Evolutionary conservation across 2,329 filamentous ascomycete species (phyloP).

Genomic region (Aplosporella prunicola): DNA sequence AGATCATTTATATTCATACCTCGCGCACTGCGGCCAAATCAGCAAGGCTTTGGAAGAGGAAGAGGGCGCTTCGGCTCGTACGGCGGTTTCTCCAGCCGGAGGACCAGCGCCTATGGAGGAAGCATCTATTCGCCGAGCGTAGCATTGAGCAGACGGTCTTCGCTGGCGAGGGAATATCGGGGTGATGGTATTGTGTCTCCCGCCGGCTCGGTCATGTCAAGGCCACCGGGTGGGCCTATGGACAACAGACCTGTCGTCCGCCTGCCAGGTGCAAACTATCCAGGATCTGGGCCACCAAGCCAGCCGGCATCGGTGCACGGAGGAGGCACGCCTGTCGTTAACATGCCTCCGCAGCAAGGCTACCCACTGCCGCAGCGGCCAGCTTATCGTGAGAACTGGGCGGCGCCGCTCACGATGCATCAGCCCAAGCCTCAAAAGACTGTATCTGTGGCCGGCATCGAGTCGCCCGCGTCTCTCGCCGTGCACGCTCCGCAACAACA

Average conservation of each 20-base stretch:
- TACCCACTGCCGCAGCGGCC: slow-evolving; percentile 47
- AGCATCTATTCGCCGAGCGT: slow-evolving; percentile 80
- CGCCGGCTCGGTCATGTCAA: slow-evolving; percentile 65
- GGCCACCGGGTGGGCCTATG: slow-evolving; percentile 48
- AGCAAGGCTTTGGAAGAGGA: slow-evolving; percentile 60
- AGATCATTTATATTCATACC: slow-evolving; percentile 98
- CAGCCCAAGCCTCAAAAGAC: slow-evolving; percentile 92
- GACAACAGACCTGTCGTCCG: slow-evolving; percentile 71
- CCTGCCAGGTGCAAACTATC: slow-evolving; percentile 46
- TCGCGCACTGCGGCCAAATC: slow-evolving; percentile 82
- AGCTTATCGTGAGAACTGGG: slow-evolving; percentile 50
- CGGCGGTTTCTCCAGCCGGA: slow-evolving; percentile 59
- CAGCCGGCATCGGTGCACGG: slow-evolving; percentile 16
- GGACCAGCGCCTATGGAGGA: slow-evolving; percentile 74
- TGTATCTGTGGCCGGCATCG: slow-evolving; percentile 86
- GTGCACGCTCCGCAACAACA: slow-evolving; percentile 53
- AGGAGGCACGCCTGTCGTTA: slow-evolving; percentile 38
- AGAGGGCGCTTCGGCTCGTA: slow-evolving; percentile 62
- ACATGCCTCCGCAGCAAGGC: slow-evolving; percentile 43
- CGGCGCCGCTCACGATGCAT: slow-evolving; percentile 65
- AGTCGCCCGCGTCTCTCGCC: slow-evolving; percentile 60
- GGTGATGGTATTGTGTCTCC: slow-evolving; percentile 73
- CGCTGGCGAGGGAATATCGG: slow-evolving; percentile 56
- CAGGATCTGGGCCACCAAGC: slow-evolving; percentile 8
- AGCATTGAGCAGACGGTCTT: slow-evolving; percentile 81